Evolutionary conservation across 2,329 filamentous ascomycete genomes (phyloP), one percentile per base, ranked within the genome.

Genomic region (Colletotrichum karsti): DNA sequence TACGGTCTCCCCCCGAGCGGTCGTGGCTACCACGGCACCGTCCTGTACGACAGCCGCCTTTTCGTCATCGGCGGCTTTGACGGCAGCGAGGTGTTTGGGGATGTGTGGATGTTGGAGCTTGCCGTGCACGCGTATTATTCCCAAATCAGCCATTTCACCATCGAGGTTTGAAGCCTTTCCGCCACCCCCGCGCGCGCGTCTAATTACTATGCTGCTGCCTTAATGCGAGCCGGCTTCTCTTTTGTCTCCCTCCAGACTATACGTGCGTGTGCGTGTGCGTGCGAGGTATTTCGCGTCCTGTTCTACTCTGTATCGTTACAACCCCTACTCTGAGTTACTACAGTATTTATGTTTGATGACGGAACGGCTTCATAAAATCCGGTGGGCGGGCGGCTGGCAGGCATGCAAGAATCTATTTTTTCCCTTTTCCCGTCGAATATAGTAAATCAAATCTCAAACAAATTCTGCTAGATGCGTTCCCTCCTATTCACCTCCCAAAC

Each of bases 111-210:
- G 6, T 79, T 92, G 61, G 90, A 92, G 79, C 79, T 92, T 73
- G 90, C 89, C 2, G 89, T 92, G 10, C 90, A 92, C 77, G 87
- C 90, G 39, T 92, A 92, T 76, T 92, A 92, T 74, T 91, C 90
- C 69, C 90, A 92, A 78, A 92, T 92, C 75, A 91, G 89, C 76
- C 90, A 92, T 77, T 92, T 92, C 72, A 89, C 84, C 41, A 92
- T 92, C 73, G 89, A 91, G 74, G 88, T 92, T 67, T 91, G 62
- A 67, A 44, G 60, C 12, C 30, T 9, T 24, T 48, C 7, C 20
- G 22, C 22, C 57, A 6, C 15, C 20, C 22, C 10, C 44, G 22
- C 44, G 10, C 57, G 28, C 44, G 44, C 30, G 33, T 60, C 44
- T 60, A 39, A 60, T 50, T 50, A 59, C 18, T 26, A 70, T 37